Base-by-base conservation (phyloP, 306 rosid species). In the Fagus sylvatica region DNA sequence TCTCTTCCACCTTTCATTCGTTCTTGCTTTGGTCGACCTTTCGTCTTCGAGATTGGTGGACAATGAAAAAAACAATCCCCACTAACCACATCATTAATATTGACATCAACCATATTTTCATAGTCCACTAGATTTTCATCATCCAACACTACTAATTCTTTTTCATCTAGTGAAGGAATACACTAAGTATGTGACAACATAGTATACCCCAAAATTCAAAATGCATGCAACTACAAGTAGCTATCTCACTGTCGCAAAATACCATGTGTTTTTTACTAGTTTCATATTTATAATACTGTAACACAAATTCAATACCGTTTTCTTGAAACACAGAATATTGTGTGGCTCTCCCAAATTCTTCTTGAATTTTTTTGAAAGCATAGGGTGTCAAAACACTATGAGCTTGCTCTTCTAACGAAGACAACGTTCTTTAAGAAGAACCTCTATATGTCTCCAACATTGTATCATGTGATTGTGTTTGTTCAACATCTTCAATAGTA, bases 131-230 rank as follows among this genome's bases (percentile, higher is more conserved):
- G 6, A 36, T 9, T 37, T 33, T 73, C 6, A 10, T 73, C 33
- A 32, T 19, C 36, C 1, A 19, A 53, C 9, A 32, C 1, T 46
- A 54, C 54, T 53, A 13, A 55, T 16, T 13, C 51, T 51, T 53
- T 13, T 30, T 53, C 51, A 49, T 36, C 10, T 1, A 33, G 40
- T 72, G 76, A n/a, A 19, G 6, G 28, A 55, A 55, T 71, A 53
- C 55, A 48, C 19, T 30, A 22, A 71, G n/a, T 33, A 33, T 34
- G 15, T 71, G 75, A 30, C 33, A 16, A 34, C 9, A 71, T 7
- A 71, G 19, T 71, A 71, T 71, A 7, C 76, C 64, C 76, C 3
- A 53, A 72, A 36, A 72, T 39, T 72, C 17, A 53, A 53, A 72
- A 13, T n/a, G 28, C 51, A 53, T 53, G 39, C 48, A 72, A 53